Percentiles rank a stretch among this genome's conserved stretches.
phyloP scores from a whole-genome alignment of 164 flowering plant species.

The Saururus chinensis region DNA sequence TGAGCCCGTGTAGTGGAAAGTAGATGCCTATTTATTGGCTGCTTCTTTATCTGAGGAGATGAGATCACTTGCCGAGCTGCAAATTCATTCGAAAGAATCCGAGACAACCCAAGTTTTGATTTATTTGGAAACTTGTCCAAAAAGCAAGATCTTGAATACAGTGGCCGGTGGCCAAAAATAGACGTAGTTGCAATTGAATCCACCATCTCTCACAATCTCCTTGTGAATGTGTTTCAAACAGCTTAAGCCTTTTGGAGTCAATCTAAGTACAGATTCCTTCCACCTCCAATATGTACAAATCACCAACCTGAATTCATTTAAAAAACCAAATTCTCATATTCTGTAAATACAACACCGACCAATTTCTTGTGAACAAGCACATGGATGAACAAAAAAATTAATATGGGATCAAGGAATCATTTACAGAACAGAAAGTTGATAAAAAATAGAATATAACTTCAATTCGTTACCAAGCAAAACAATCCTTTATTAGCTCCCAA shows the following conservation, averaged over 20 bases:
- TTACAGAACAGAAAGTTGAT: no score
- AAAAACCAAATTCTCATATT: no score
- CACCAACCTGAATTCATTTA: no score
- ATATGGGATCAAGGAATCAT: no score
- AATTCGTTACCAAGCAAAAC: no score
- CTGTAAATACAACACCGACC: no score
- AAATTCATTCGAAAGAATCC: slow-evolving; percentile 18
- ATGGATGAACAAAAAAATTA: no score
- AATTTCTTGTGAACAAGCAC: no score
- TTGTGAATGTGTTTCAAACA: no score
- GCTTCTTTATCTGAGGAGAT: slow-evolving; percentile 7
- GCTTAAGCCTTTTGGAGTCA: no score
- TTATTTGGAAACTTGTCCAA: slow-evolving; percentile 15
- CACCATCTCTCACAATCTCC: slow-evolving; percentile 35
- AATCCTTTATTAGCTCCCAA: no score
- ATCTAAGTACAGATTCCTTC: background rate
- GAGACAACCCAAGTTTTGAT: slow-evolving; percentile 12
- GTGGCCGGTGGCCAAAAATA: slow-evolving; percentile 42
- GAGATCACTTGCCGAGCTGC: slow-evolving; percentile 19
- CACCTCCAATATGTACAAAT: background rate
- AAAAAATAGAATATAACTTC: no score
- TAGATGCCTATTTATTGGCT: slow-evolving; percentile 2
- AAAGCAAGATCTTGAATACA: slow-evolving; percentile 17
- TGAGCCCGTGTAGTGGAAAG: slow-evolving; percentile 32
- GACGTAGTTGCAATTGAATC: slow-evolving; percentile 62